Evolutionary conservation across 1,139 yeast species (phyloP), one percentile per base, ranked within the genome.

Genomic region (Zygosaccharomyces pseudobailii): DNA sequence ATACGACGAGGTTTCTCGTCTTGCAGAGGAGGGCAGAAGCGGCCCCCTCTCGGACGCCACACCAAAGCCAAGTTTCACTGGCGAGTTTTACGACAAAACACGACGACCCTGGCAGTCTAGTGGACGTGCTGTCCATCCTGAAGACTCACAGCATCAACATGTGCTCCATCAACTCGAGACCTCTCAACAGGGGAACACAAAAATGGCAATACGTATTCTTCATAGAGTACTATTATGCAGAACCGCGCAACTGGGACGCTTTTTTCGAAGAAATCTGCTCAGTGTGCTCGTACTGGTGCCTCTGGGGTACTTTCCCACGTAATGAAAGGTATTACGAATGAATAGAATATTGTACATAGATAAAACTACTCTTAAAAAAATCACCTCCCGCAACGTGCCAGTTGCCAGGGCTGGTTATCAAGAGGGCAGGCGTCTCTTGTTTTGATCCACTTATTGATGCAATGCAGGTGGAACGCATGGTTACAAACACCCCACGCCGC

Each of bases 401-500:
- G 79, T 43, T 82, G 82, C 97, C 99, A 94, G 49, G 88, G 95
- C 58, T 88, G 82, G 70, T 87, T 90, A 71, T 92, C 98, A 65
- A 94, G 75, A 1, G 99, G 99, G 74, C 99, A 94, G 28, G 90
- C 96, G 54, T 90, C 89, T 71, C 98, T 83, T n/a, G 96, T 87
- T 67, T 86, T 86, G 57, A 94, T 80, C 99, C 99, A 92, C 60
- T 96, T 80, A 45, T 90, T 82, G 57, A 92, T 94, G 70, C 99
- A 92, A 70, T 92, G 99, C 69, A 90, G 45, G 44, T 65, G 68
- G 56, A 62, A 60, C 13, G 72, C 65, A 48, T 71, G 74, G 63
- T 89, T 90, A 71, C 99, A 92, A 46, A 79, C 79, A 36, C 98
- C 99, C 95, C 97, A 90, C 1, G 97, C 97, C 7, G 96, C 95